phyloP scores from a whole-genome alignment of 176 grass and related monocot species.

The Oryza meyeriana region DNA sequence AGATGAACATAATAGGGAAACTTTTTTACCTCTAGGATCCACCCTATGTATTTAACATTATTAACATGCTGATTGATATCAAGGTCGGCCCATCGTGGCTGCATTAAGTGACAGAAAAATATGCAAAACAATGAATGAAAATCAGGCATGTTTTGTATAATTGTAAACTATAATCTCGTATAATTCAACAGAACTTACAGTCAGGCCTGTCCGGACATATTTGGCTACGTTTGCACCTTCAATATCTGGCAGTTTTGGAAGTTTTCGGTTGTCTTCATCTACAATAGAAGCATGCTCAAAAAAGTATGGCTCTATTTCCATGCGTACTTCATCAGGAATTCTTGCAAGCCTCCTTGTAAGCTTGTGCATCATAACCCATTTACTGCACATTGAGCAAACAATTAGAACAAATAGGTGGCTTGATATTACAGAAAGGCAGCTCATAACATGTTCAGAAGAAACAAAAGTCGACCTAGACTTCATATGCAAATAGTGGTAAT shows the following conservation, averaged over 20 bases:
- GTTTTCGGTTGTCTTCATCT: conserved; percentile 75
- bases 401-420: conserved; percentile 14
- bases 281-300: conserved; percentile 55
- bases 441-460: neutral
- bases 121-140: conserved; percentile 12
- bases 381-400: conserved; percentile 39
- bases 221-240: conserved; percentile 42
- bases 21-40: conserved; percentile 77
- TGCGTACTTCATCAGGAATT: conserved; percentile 88
- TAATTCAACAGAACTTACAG: conserved; percentile 54
- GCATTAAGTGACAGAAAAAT: conserved; percentile 23
- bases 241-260: conserved; percentile 65
- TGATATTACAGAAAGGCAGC: neutral
- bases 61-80: conserved; percentile 89
- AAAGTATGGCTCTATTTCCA: conserved; percentile 87
- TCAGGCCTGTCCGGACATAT: conserved; percentile 77
- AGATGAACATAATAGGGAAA: neutral
- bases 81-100: conserved; percentile 72
- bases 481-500: neutral
- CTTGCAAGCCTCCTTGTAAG: conserved; percentile 81
- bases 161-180: conserved; percentile 26
- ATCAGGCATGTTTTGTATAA: neutral
- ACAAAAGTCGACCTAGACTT: neutral
- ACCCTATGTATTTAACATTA: conserved; percentile 86
- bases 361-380: conserved; percentile 99